Evolutionary conservation across 352 stramenopile genomes (phyloP).

Genomic region (Pseudoperonospora humuli): DNA sequence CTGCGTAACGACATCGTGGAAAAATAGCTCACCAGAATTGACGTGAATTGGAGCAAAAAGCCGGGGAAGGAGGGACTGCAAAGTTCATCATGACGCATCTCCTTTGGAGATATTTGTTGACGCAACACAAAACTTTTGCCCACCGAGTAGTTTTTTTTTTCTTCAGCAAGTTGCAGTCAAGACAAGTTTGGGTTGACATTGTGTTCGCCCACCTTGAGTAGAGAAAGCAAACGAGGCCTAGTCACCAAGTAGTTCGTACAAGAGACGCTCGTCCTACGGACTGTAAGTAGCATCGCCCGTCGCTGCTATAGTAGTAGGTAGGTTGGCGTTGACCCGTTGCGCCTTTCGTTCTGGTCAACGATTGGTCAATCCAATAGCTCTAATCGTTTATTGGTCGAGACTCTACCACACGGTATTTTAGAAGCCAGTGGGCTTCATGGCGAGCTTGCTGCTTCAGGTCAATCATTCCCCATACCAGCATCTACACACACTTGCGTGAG

Average conservation of each 20-base stretch:
- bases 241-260: constrained; percentile 8
- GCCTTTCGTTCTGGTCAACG: neutral
- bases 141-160: too few relatives aligned
- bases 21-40: too few relatives aligned
- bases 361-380: constrained; percentile 4
- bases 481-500: too few relatives aligned
- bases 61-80: too few relatives aligned
- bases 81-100: too few relatives aligned
- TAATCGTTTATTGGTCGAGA: constrained; percentile 16
- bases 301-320: constrained; percentile 1
- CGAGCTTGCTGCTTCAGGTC: neutral
- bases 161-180: too few relatives aligned
- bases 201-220: too few relatives aligned
- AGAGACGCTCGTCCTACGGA: constrained; percentile 9
- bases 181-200: too few relatives aligned
- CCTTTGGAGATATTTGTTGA: too few relatives aligned
- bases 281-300: constrained; percentile 1
- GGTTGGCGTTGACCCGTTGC: constrained; percentile 14
- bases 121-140: too few relatives aligned
- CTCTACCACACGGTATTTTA: constrained; percentile 13
- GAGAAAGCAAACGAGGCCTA: constrained; percentile 3
- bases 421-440: constrained; percentile 22
- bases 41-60: too few relatives aligned
- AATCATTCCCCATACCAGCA: constrained; percentile 28
- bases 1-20: too few relatives aligned